Evolutionary conservation across 169 alveolate genomes (phyloP), one percentile per base, ranked within the genome.

Genomic region (Perkinsus olseni): DNA sequence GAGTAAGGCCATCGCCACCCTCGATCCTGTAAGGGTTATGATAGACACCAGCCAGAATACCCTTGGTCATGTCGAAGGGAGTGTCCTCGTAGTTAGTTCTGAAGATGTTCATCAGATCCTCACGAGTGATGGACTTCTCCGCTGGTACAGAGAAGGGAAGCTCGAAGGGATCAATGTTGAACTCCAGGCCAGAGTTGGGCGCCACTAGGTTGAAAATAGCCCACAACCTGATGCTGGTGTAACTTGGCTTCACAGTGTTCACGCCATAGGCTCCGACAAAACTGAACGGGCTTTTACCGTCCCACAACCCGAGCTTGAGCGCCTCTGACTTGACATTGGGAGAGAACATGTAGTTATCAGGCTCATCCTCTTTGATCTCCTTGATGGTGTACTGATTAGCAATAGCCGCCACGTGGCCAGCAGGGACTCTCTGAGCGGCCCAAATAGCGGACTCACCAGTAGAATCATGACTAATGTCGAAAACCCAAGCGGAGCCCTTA

Each of bases 371-470:
- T 28, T 39, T 4, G 6, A 91, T 39, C 74, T 91, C 92, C 74
- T 36, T 38, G 74, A 91, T 91, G 74, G 50, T 91, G 74, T 28
- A 91, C 38, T 39, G 39, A 24, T 91, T 91, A 11, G 92, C 92
- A 6, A 91, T 40, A 38, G 50, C 92, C 0, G 92, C 92, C 38
- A 91, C 36, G 37, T 91, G 92, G 74, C 50, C 92, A 38, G 39
- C 92, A 24, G 92, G 92, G 36, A 91, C 74, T 62, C 74, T 91
- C 38, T 91, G 92, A 8, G 92, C 92, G 28, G 92, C 92, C 92
- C 92, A 91, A 24, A 91, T 38, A 20, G 92, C 92, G 6, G 92
- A 91, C 34, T 38, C 38, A 21, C 92, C 92, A 1, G 39, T 39
- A 10, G 92, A 91, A 36, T 38, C 38, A 62, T 62, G 82, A 62